Evolutionary conservation across 257 asterid genomes (phyloP), one percentile per base, ranked within the genome.

Genomic region (Ajuga chamaepitys): DNA sequence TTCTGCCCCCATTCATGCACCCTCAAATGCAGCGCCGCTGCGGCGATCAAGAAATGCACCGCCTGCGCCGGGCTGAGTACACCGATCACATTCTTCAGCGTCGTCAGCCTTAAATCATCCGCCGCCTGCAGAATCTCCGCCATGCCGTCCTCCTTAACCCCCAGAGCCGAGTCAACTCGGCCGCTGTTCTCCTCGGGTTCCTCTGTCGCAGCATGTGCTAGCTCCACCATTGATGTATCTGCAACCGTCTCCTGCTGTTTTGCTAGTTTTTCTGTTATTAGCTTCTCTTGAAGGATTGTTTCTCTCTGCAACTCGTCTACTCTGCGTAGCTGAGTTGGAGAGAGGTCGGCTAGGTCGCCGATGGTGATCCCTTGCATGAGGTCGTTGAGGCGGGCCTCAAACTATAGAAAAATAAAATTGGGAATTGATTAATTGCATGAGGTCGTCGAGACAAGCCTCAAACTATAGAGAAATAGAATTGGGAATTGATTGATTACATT

Each of bases 1-100:
- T 67, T 78, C 61, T 50, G 73, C 0, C 97, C 94, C 94, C 94
- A 89, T 1, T 89, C 95, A 62, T 89, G 95, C 55, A 83, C 35
- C 84, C 94, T 85, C 68, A 86, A 21, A 71, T 86, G 95, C 72
- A 85, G 77, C 12, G 83, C 84, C 1, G 89, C 87, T 5, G 91
- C 97, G 17, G 95, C 89, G 58, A 86, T 80, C 82, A 89, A 77
- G 83, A 81, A 89, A 74, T 87, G 78, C 18, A 78, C 82, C 1
- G 81, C 78, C 78, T 89, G 94, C 3, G 21, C 9, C 18, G 85
- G 85, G 0, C 45, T 80, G 60, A 83, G 59, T 8, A 82, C 70
- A 0, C 61, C 35, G 0, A 81, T 14, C 5, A 85, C 72, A 16
- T 67, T 57, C 30, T 65, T 80, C 9, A 87, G 74, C 7, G 95